phyloP scores from a whole-genome alignment of 345 rosid genomes.

The Combretum micranthum region DNA sequence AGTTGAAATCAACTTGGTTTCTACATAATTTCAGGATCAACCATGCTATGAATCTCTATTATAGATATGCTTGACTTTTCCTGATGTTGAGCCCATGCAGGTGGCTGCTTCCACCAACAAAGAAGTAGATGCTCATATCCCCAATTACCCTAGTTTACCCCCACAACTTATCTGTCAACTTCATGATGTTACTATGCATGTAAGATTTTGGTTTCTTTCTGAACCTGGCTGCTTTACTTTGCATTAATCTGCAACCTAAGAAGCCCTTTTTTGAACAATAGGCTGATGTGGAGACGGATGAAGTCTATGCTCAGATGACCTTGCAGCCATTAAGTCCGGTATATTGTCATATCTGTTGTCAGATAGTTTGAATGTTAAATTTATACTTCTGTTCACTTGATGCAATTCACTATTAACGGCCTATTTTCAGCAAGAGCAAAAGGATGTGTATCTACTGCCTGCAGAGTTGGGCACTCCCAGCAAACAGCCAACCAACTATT shows the following conservation, averaged over 20 bases:
- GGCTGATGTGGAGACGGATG: slow-evolving; percentile 81
- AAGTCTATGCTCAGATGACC: slow-evolving; percentile 78
- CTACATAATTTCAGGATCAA: too few species aligned
- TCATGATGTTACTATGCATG: slow-evolving; percentile 67
- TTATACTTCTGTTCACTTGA: not conserved
- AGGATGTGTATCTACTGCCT: slow-evolving; percentile 34
- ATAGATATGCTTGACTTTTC: not conserved
- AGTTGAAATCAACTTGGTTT: too few species aligned
- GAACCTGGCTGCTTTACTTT: not conserved
- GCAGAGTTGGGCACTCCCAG: slow-evolving; percentile 30
- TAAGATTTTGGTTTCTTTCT: slow-evolving; percentile 14
- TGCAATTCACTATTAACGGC: not conserved
- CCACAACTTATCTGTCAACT: slow-evolving; percentile 65
- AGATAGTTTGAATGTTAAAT: not conserved
- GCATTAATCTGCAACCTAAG: not conserved
- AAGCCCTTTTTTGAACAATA: slow-evolving; percentile 14
- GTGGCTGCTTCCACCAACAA: slow-evolving; percentile 60
- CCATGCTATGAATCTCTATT: not conserved
- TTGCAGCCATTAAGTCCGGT: slow-evolving; percentile 60
- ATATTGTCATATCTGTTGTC: slow-evolving; percentile 4
- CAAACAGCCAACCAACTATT: slow-evolving; percentile 45
- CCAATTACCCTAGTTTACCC: slow-evolving; percentile 61
- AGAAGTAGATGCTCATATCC: slow-evolving; percentile 50
- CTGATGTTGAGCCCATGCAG: slow-evolving; percentile 17
- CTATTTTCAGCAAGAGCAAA: slow-evolving; percentile 37